Percentiles rank a stretch among this genome's conserved stretches.
Conservation (phyloP, 75 land plant species). For the Pseudotsuga menziesii region DNA sequence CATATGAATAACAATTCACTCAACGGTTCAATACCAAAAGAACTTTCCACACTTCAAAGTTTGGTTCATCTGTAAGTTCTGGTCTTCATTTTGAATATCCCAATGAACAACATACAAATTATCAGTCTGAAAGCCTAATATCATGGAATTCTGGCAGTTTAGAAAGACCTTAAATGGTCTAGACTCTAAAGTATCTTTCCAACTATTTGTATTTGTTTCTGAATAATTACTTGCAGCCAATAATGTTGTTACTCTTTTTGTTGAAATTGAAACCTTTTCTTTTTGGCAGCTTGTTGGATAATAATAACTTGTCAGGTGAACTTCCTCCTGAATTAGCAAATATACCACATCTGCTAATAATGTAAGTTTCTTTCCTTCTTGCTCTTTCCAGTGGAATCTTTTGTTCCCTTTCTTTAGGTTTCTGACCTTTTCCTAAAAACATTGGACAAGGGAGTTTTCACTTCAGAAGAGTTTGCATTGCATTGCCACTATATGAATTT, state of each 20-base stretch:
- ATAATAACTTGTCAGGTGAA: conserved; percentile 61
- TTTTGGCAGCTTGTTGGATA: conserved; percentile 55
- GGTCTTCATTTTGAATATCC: background rate
- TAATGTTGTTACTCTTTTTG: background rate
- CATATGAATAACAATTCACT: conserved; percentile 82
- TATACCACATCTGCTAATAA: conserved; percentile 33
- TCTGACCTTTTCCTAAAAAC: too few species aligned
- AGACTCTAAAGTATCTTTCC: background rate
- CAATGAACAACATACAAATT: background rate
- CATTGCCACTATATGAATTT: too few species aligned
- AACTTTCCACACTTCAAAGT: conserved; percentile 38
- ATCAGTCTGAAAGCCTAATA: background rate
- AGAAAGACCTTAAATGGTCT: background rate
- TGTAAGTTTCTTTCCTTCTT: conserved; percentile 37
- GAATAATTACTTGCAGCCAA: background rate
- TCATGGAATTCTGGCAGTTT: background rate
- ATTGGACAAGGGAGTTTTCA: too few species aligned
- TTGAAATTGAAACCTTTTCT: background rate
- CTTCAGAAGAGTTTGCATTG: too few species aligned
- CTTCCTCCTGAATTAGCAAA: conserved; percentile 53
- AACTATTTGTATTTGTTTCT: background rate
- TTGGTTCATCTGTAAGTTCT: conserved; percentile 56
- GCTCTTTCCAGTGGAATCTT: background rate
- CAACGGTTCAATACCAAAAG: conserved; percentile 60
- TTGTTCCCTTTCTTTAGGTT: too few species aligned